Percentiles rank a stretch among this genome's conserved stretches.
Conservation (phyloP, 805 yeast genomes). For the Hermanozyma aechmeae region DNA sequence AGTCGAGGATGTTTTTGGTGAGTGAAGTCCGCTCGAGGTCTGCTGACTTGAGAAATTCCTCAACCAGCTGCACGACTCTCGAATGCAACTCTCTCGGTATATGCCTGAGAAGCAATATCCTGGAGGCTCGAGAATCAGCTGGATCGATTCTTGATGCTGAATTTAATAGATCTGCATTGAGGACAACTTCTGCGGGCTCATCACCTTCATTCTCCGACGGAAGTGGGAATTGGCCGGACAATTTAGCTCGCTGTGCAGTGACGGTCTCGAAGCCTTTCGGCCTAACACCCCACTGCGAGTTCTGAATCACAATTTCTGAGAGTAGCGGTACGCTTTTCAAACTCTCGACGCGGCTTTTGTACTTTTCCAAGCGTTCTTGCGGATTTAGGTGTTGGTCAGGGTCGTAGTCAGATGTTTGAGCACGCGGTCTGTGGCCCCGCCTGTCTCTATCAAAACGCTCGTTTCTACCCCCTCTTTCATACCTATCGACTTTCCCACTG, state of each 20-base stretch:
- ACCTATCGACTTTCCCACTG: background rate
- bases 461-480: background rate
- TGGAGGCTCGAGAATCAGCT: conserved; percentile 24
- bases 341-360: conserved; percentile 18
- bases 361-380: conserved; percentile 14
- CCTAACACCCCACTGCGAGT: conserved; percentile 59
- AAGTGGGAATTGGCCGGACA: conserved; percentile 68
- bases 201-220: conserved; percentile 23
- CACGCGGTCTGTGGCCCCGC: conserved; percentile 8
- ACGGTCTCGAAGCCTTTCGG: conserved; percentile 70
- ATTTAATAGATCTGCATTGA: no score
- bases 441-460: conserved; percentile 4
- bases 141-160: conserved; percentile 27
- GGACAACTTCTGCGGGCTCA: background rate
- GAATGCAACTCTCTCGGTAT: conserved; percentile 22
- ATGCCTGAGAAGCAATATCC: conserved; percentile 20
- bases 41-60: conserved; percentile 34
- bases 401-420: conserved; percentile 3
- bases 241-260: conserved; percentile 67
- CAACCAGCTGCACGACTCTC: conserved; percentile 35
- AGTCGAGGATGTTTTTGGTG: conserved; percentile 14
- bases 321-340: conserved; percentile 37
- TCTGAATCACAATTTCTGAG: conserved; percentile 39
- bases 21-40: conserved; percentile 30
- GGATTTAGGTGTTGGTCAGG: conserved; percentile 9